These are phyloP conservation scores for Xylaria hypoxylon DNA, from an alignment of 2,329 filamentous ascomycete species.

Conservation along the genomic window DNA sequence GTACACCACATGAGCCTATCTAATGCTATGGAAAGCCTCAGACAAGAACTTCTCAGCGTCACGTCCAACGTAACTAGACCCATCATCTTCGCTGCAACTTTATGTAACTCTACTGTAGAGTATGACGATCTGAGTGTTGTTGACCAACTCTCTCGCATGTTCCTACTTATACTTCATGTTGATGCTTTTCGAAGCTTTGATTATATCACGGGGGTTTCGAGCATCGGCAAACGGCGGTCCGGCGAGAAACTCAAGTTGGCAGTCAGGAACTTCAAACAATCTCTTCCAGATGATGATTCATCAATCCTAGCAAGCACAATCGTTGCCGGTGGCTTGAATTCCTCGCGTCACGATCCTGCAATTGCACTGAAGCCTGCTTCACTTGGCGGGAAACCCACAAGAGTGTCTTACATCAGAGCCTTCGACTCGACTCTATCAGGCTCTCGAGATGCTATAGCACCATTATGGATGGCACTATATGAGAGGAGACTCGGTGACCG, in stretches of 20 bases:
- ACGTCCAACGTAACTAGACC: slow-evolving; percentile 17
- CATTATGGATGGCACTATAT: slow-evolving; percentile 28
- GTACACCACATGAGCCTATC: slow-evolving; percentile 15
- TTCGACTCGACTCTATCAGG: slow-evolving; percentile 32
- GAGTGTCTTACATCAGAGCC: slow-evolving; percentile 28
- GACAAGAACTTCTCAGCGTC: background rate
- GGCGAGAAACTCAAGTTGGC: slow-evolving; percentile 20
- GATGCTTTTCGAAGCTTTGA: slow-evolving; percentile 34
- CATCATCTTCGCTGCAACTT: slow-evolving; percentile 32
- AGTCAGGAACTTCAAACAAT: background rate
- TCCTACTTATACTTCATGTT: slow-evolving; percentile 30
- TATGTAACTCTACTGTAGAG: slow-evolving; percentile 24
- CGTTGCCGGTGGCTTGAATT: slow-evolving; percentile 27
- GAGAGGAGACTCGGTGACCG: slow-evolving; percentile 24
- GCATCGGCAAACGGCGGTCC: background rate
- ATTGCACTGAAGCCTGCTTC: slow-evolving; percentile 33
- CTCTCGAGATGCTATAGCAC: slow-evolving; percentile 32
- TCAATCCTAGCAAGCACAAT: slow-evolving; percentile 31
- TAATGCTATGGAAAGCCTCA: background rate
- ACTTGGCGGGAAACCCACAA: slow-evolving; percentile 18
- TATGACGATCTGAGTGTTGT: slow-evolving; percentile 26
- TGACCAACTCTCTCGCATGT: slow-evolving; percentile 6
- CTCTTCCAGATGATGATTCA: slow-evolving; percentile 16
- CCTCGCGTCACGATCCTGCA: slow-evolving; percentile 17
- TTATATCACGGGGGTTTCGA: slow-evolving; percentile 25